A percentile compares a stretch with the other conserved stretches of the same genome.
Conservation (phyloP, 768 basidiomycete species). For the Plicaturopsis crispa region DNA sequence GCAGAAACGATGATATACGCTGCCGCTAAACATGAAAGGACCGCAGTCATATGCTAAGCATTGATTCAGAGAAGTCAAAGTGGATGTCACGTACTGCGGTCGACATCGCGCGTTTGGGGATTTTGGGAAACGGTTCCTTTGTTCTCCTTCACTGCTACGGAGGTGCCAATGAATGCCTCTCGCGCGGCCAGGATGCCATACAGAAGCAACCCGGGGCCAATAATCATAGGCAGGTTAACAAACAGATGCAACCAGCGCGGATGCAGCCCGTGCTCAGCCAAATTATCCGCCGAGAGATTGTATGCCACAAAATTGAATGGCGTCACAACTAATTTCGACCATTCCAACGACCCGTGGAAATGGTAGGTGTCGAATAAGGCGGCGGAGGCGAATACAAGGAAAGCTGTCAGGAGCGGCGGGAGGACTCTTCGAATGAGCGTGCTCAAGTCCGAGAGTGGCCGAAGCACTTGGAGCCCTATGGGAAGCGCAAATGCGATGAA, state of each 20-base stretch:
- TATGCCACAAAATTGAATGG: conserved; percentile 31
- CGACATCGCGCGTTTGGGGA: too few relatives aligned
- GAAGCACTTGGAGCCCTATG: conserved; percentile 18
- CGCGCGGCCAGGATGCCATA: conserved; percentile 9
- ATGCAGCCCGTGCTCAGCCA: conserved; percentile 30
- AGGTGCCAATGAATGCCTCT: conserved; percentile 2
- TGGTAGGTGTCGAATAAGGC: conserved; percentile 23
- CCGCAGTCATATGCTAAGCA: too few relatives aligned
- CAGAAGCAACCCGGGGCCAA: conserved; percentile 26
- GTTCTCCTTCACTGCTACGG: not conserved
- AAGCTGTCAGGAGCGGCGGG: conserved; percentile 16
- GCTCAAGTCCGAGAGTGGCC: conserved; percentile 4
- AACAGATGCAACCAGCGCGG: conserved; percentile 30
- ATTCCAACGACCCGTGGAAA: conserved; percentile 20
- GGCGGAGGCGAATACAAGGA: conserved; percentile 9
- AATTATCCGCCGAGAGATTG: conserved; percentile 26
- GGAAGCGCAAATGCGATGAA: conserved; percentile 26
- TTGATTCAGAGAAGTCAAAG: too few relatives aligned
- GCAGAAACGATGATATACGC: conserved; percentile 21
- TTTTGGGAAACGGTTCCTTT: too few relatives aligned
- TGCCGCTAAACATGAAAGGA: conserved; percentile 1
- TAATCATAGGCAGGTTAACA: conserved; percentile 31
- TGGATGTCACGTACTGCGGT: too few relatives aligned
- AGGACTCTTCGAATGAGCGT: conserved; percentile 8
- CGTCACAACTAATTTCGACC: conserved; percentile 17